Percentiles rank a stretch among this genome's conserved stretches.
Evolutionary conservation across 805 yeast species (phyloP).

Genomic region (Lipomyces yamadae): DNA sequence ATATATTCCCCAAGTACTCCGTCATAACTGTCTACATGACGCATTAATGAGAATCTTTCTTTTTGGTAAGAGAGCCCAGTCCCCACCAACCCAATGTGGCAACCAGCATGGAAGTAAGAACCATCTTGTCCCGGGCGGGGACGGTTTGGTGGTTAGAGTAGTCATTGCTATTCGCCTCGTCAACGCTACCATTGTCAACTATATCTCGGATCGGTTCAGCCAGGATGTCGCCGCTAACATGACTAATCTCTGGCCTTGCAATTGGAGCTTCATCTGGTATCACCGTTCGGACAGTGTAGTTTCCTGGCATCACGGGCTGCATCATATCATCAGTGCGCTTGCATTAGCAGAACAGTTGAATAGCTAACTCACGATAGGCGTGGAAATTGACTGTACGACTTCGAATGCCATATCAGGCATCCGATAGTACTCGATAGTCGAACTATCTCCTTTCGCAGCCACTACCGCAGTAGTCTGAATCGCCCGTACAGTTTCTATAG

Average conservation of each 20-base stretch:
- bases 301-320: constrained; percentile 30
- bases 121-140: constrained; percentile 44
- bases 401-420: constrained; percentile 40
- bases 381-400: not conserved
- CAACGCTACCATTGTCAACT: constrained; percentile 29
- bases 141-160: constrained; percentile 29
- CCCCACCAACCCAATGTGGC: constrained; percentile 48
- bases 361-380: not conserved
- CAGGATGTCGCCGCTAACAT: constrained; percentile 38
- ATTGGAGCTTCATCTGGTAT: constrained; percentile 39
- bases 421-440: constrained; percentile 47
- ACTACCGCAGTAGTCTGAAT: constrained; percentile 32
- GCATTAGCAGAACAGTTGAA: not conserved
- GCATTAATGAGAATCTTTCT: not conserved
- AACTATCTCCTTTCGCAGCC: constrained; percentile 45
- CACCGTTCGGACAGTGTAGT: constrained; percentile 23
- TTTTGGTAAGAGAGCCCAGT: constrained; percentile 37
- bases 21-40: not conserved
- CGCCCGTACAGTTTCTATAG: constrained; percentile 15
- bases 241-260: constrained; percentile 31
- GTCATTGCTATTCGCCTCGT: constrained; percentile 26
- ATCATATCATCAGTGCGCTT: constrained; percentile 32
- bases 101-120: constrained; percentile 44
- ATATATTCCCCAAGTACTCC: not conserved
- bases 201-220: constrained; percentile 42